Percentiles rank a stretch among this genome's conserved stretches.
Conservation (phyloP, 169 alveolate species). For the Cryptosporidium meleagridis region DNA sequence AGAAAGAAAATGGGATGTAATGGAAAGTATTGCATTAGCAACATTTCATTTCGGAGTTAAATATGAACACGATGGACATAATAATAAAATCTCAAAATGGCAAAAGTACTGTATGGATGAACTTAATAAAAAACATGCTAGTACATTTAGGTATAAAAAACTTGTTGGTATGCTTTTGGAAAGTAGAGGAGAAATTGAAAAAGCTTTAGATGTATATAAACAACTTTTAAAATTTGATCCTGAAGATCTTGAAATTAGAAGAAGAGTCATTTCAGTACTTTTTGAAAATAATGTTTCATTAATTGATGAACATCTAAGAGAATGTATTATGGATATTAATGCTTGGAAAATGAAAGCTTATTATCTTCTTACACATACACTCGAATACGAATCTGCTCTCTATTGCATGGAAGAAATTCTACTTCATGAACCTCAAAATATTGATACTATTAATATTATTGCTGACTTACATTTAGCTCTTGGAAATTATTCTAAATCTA, state of each 20-base stretch:
- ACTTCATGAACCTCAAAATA: slow-evolving; percentile 65
- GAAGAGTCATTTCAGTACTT: slow-evolving; percentile 29
- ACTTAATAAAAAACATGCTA: slow-evolving; percentile 9
- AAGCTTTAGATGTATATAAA: slow-evolving; percentile 52
- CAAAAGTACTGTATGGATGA: slow-evolving; percentile 49
- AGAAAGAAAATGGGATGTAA: slow-evolving; percentile 49
- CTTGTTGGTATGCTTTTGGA: slow-evolving; percentile 50
- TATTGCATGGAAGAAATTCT: slow-evolving; percentile 59
- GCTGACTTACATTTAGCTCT: slow-evolving; percentile 47
- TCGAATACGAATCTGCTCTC: slow-evolving; percentile 22
- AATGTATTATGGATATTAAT: slow-evolving; percentile 40
- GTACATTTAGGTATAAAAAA: slow-evolving; percentile 22
- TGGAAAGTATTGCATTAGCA: slow-evolving; percentile 43
- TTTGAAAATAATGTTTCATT: not conserved
- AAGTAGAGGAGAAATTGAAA: slow-evolving; percentile 32
- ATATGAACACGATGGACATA: not conserved
- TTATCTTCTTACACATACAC: not conserved
- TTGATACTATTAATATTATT: slow-evolving; percentile 34
- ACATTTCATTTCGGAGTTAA: slow-evolving; percentile 21
- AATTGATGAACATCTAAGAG: slow-evolving; percentile 44
- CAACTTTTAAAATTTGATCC: slow-evolving; percentile 42
- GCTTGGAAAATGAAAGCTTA: slow-evolving; percentile 57
- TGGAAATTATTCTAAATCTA: slow-evolving; percentile 9
- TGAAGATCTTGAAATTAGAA: slow-evolving; percentile 40
- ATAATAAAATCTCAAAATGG: slow-evolving; percentile 38